phyloP scores from a whole-genome alignment of 1,284 basidiomycete genomes.

The Singerocomus rubriflavus region DNA sequence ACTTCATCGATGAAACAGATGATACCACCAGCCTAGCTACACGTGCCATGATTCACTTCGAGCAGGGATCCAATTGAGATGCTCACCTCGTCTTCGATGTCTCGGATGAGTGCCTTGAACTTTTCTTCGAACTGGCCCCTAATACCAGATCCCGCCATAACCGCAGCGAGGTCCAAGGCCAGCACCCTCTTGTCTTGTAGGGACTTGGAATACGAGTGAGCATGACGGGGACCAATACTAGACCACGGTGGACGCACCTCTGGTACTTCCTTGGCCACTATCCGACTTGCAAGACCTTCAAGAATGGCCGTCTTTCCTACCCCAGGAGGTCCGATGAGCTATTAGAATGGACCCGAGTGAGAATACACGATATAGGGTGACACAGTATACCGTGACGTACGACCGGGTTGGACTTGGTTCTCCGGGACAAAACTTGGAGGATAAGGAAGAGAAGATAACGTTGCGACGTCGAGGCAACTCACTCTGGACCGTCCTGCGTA shows the following conservation, averaged over 20 bases:
- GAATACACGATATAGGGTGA: not conserved
- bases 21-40: constrained; percentile 55
- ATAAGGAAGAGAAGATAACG: not conserved
- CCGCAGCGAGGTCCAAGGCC: constrained; percentile 75
- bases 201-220: constrained; percentile 45
- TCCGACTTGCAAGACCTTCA: constrained; percentile 87
- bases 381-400: constrained; percentile 37
- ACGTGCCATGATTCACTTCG: constrained; percentile 2
- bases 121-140: constrained; percentile 92
- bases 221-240: not conserved
- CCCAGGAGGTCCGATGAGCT: constrained; percentile 79
- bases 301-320: constrained; percentile 93
- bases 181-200: constrained; percentile 71
- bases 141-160: constrained; percentile 86
- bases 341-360: not conserved
- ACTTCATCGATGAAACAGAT: constrained; percentile 94
- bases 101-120: constrained; percentile 81
- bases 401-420: constrained; percentile 89
- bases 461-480: constrained; percentile 26
- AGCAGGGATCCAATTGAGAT: not conserved
- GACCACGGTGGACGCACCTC: constrained; percentile 50
- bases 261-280: constrained; percentile 89
- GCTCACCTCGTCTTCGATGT: constrained; percentile 54
- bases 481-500: constrained; percentile 89
- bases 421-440: constrained; percentile 62